These are phyloP conservation scores for Diaporthe longicolla DNA, from an alignment of 2,329 filamentous ascomycete species.

Conservation along the genomic window DNA sequence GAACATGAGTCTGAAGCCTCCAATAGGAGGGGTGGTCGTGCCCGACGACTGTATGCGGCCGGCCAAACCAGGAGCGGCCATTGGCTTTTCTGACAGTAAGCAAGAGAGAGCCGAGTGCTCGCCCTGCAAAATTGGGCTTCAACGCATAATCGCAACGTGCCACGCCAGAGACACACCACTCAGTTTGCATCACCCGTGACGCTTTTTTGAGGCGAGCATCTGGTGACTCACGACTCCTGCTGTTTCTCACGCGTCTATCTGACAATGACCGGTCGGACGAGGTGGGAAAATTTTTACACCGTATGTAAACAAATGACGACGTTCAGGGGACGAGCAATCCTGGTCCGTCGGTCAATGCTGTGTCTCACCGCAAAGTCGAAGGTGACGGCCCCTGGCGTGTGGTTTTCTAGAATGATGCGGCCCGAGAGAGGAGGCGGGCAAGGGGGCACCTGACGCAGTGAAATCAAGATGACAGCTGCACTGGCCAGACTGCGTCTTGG, in stretches of 20 bases:
- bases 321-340: conserved; percentile 27
- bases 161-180: conserved; percentile 14
- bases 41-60: conserved; percentile 15
- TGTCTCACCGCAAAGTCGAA: conserved; percentile 36
- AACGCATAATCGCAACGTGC: conserved; percentile 37
- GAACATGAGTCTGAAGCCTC: conserved; percentile 13
- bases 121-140: conserved; percentile 35
- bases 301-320: conserved; percentile 16
- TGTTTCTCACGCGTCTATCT: conserved; percentile 1
- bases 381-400: conserved; percentile 24
- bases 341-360: conserved; percentile 3
- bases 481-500: conserved; percentile 28
- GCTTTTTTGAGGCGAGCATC: conserved; percentile 7
- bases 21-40: conserved; percentile 19
- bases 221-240: conserved; percentile 20
- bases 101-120: conserved; percentile 17
- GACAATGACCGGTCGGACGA: neutral
- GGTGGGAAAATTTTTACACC: conserved; percentile 4
- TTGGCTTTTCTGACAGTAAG: neutral
- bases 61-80: conserved; percentile 14
- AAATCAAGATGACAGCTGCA: conserved; percentile 36
- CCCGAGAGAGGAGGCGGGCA: conserved; percentile 33
- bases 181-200: conserved; percentile 31
- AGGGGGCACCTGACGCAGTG: conserved; percentile 9
- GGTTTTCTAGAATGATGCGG: conserved; percentile 36